phyloP scores from a whole-genome alignment of 495 filamentous ascomycete genomes.

The Trichoderma asperelloides region DNA sequence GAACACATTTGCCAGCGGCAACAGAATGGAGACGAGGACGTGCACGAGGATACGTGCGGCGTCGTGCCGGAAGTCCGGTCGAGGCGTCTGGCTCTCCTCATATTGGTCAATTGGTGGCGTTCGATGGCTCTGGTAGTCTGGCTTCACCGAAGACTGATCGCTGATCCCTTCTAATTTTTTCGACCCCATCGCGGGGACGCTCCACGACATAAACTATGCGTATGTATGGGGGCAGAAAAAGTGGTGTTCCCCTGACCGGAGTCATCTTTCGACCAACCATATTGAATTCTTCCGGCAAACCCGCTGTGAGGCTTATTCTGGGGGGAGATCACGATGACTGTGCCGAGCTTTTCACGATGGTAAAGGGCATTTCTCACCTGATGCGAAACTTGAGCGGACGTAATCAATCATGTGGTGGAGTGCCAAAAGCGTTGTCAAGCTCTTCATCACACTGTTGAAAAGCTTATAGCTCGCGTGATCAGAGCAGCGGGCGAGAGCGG shows the following conservation, averaged over 20 bases:
- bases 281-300: background rate
- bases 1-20: background rate
- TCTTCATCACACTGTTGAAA: background rate
- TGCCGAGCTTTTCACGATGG: background rate
- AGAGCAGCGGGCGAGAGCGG: background rate
- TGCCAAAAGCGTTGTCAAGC: background rate
- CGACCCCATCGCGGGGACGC: background rate
- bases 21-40: background rate
- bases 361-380: background rate
- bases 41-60: background rate
- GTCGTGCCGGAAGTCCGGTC: constrained; percentile 3
- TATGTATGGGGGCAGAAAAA: background rate
- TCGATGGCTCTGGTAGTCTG: background rate
- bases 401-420: background rate
- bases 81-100: background rate
- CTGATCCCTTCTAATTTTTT: background rate
- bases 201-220: constrained; percentile 4
- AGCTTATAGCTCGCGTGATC: background rate
- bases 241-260: background rate
- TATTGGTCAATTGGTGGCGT: background rate
- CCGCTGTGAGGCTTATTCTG: background rate
- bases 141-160: background rate
- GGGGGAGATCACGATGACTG: background rate
- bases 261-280: background rate
- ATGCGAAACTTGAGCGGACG: background rate